A percentile compares a stretch with the other conserved stretches of the same genome.
These are phyloP conservation scores for Beta macrorhiza DNA, from an alignment of 179 eudicot species.

Conservation along the genomic window DNA sequence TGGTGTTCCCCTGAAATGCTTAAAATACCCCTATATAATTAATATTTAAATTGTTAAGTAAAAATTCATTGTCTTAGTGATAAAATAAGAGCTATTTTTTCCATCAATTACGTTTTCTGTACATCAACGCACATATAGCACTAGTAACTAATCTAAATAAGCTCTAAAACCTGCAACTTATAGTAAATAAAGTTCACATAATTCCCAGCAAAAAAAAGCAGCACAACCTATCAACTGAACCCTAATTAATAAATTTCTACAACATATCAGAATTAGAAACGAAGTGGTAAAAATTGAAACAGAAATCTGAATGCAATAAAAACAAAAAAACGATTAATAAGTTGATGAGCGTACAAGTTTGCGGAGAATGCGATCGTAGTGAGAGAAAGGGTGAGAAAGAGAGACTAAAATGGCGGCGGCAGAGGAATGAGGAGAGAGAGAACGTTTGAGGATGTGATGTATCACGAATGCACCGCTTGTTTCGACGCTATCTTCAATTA, in stretches of 20 bases:
- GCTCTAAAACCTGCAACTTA: neutral
- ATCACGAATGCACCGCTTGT: slow-evolving; percentile 80
- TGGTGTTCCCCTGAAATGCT: too few species aligned
- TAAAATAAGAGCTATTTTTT: too few species aligned
- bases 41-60: too few species aligned
- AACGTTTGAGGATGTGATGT: slow-evolving; percentile 71
- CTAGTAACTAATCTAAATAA: neutral
- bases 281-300: neutral
- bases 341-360: slow-evolving; percentile 49
- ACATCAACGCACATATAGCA: too few species aligned
- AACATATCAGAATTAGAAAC: neutral
- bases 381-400: slow-evolving; percentile 82
- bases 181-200: neutral
- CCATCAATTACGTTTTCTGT: too few species aligned
- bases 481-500: slow-evolving; percentile 77
- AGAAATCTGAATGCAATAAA: neutral
- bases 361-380: slow-evolving; percentile 87
- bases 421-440: slow-evolving; percentile 41
- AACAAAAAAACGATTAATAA: neutral
- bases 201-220: too few species aligned
- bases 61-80: too few species aligned
- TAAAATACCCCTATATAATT: too few species aligned
- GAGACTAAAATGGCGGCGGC: slow-evolving; percentile 58
- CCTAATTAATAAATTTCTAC: neutral
- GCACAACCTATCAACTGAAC: too few species aligned